Evolutionary conservation across 768 basidiomycete genomes (phyloP).

Genomic region (Podaxis rugospora): DNA sequence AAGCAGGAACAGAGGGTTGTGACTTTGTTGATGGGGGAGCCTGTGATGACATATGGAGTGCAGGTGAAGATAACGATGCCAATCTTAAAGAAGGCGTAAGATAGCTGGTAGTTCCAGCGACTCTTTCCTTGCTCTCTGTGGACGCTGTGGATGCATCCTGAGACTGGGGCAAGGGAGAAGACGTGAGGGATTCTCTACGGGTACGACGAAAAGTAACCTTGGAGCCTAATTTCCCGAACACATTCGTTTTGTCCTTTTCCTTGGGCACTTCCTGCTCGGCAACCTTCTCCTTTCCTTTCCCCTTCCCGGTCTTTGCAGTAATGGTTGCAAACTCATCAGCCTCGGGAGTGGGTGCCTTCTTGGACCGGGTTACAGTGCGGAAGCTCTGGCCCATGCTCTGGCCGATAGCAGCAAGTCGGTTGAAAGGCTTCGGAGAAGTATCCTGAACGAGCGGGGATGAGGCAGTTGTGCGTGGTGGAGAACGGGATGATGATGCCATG

Average conservation of each 20-base stretch:
- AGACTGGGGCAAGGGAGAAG: neutral
- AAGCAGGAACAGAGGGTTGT: constrained; percentile 39
- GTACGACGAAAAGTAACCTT: constrained; percentile 24
- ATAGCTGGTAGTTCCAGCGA: constrained; percentile 55
- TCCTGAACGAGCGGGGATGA: constrained; percentile 29
- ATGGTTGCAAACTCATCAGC: constrained; percentile 42
- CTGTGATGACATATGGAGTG: constrained; percentile 60
- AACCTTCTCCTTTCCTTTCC: constrained; percentile 38
- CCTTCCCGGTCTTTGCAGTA: constrained; percentile 32
- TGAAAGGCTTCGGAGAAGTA: constrained; percentile 49
- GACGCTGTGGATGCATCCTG: constrained; percentile 3
- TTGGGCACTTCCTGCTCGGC: constrained; percentile 22
- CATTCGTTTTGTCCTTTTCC: constrained; percentile 23
- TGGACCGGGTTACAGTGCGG: constrained; percentile 59
- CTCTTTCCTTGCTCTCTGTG: constrained; percentile 39
- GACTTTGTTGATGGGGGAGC: constrained; percentile 50
- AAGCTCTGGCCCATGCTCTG: constrained; percentile 66
- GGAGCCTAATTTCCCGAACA: constrained; percentile 15
- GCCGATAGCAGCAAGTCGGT: constrained; percentile 62
- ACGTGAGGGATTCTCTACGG: constrained; percentile 11
- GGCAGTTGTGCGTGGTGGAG: constrained; percentile 30
- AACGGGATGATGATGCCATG: constrained; percentile 39
- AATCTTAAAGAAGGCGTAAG: constrained; percentile 61
- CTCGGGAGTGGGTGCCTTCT: constrained; percentile 31
- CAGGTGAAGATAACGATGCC: constrained; percentile 74